Percentiles rank a stretch among this genome's conserved stretches.
Conservation (phyloP, 2,329 filamentous ascomycete species). For the Cordyceps farinosa region DNA sequence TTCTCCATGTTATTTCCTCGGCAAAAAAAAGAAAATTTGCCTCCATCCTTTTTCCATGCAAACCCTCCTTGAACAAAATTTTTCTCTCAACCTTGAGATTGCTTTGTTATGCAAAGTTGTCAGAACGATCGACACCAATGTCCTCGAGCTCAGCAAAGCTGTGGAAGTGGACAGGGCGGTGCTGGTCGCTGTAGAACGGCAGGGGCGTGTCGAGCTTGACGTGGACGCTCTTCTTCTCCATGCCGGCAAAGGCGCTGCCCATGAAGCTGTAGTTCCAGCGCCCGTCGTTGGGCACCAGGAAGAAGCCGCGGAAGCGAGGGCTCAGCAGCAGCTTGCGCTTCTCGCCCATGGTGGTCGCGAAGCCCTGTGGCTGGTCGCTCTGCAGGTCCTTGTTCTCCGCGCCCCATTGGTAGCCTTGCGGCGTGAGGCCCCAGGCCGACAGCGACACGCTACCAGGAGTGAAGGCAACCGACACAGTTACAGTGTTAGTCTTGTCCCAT, state of each 20-base stretch:
- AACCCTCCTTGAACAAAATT: neutral
- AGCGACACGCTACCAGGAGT: constrained; percentile 95
- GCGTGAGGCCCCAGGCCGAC: constrained; percentile 88
- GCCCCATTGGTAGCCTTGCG: constrained; percentile 93
- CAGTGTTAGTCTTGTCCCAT: constrained; percentile 75
- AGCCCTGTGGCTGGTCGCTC: constrained; percentile 91
- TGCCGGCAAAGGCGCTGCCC: constrained; percentile 78
- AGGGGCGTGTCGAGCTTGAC: constrained; percentile 91
- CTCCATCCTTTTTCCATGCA: neutral
- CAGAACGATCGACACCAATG: constrained; percentile 87
- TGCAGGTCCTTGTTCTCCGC: constrained; percentile 90
- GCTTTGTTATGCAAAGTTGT: constrained; percentile 76
- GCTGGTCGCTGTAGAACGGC: constrained; percentile 87
- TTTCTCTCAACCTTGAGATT: neutral
- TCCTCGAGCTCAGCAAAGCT: constrained; percentile 97
- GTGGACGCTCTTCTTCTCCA: constrained; percentile 87
- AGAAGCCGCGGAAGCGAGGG: constrained; percentile 92
- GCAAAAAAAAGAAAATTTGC: neutral
- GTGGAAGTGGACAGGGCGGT: constrained; percentile 92
- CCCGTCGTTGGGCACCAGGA: constrained; percentile 85
- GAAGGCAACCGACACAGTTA: constrained; percentile 94
- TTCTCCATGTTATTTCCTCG: neutral
- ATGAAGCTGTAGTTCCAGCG: constrained; percentile 99
- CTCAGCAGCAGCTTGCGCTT: constrained; percentile 92
- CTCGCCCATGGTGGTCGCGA: constrained; percentile 86